Evolutionary conservation across 225 moss, liverwort and hornwort species (phyloP).

Genomic region (Ulota crispa): DNA sequence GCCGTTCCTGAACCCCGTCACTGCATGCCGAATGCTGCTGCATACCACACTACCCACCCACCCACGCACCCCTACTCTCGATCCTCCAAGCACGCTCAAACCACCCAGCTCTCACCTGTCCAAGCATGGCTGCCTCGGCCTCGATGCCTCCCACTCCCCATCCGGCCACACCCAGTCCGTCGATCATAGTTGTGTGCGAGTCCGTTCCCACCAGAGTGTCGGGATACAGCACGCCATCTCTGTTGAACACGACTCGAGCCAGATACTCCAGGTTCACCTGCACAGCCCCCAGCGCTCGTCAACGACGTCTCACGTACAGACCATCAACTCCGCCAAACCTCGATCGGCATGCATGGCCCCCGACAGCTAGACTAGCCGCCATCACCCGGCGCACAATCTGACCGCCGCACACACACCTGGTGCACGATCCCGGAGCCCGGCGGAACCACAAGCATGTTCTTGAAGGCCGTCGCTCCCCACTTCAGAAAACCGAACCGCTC

Average conservation of each 20-base stretch:
- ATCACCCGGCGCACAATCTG: not conserved
- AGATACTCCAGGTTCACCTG: conserved; percentile 97
- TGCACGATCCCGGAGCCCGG: conserved; percentile 97
- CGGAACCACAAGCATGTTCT: conserved; percentile 98
- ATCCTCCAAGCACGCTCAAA: not conserved
- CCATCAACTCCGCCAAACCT: not conserved
- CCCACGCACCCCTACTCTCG: not conserved
- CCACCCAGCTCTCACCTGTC: conserved; percentile 64
- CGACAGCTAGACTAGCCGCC: not conserved
- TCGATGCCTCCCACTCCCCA: conserved; percentile 99
- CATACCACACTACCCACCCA: not conserved
- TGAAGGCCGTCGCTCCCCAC: conserved; percentile 94
- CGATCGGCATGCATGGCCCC: not conserved
- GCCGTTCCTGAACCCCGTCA: not conserved
- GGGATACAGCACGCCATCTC: conserved; percentile 73
- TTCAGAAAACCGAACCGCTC: conserved; percentile 94
- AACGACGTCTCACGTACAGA: conserved; percentile 10
- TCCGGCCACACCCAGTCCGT: conserved; percentile 96
- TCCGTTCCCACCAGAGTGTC: conserved; percentile 97
- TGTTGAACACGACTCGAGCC: conserved; percentile 91
- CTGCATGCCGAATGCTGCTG: not conserved
- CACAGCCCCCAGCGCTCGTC: conserved; percentile 22
- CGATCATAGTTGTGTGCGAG: conserved; percentile 99
- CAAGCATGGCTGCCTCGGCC: conserved; percentile 98
- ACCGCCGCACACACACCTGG: conserved; percentile 57